Conservation (phyloP, 371 early-diverging fungal genomes). For the Mortierella sp. region DNA sequence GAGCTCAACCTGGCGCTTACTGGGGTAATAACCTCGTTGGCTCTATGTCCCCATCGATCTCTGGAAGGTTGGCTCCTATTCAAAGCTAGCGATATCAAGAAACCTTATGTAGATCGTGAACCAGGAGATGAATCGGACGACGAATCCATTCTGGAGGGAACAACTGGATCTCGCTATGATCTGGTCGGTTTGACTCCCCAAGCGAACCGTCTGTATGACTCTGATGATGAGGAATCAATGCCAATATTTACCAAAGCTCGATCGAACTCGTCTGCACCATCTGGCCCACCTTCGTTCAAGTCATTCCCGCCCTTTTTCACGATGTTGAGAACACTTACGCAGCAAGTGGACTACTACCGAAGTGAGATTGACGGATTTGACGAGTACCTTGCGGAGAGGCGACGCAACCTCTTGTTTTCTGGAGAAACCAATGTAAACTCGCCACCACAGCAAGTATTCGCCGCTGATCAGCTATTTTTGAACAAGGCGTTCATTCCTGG, state of each 20-base stretch:
- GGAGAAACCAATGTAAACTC: constrained; percentile 29
- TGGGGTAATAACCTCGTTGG: constrained; percentile 86
- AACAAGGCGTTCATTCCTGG: constrained; percentile 4
- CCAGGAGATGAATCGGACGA: constrained; percentile 37
- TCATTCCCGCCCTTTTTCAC: constrained; percentile 75
- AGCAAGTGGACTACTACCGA: constrained; percentile 76
- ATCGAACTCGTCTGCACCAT: constrained; percentile 1
- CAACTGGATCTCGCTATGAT: not conserved
- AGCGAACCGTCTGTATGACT: constrained; percentile 11
- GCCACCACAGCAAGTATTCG: not conserved
- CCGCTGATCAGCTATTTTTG: not conserved
- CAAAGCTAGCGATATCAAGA: constrained; percentile 68
- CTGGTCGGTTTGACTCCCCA: not conserved
- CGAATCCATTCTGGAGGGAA: not conserved
- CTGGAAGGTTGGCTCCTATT: constrained; percentile 85
- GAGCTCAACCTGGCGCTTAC: constrained; percentile 92
- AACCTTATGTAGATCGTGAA: constrained; percentile 45
- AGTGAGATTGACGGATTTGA: constrained; percentile 73
- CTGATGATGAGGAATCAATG: constrained; percentile 41
- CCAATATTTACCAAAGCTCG: constrained; percentile 14
- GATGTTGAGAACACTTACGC: constrained; percentile 70
- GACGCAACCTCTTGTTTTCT: constrained; percentile 59
- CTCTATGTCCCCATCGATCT: constrained; percentile 79
- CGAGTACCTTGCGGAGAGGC: constrained; percentile 65
- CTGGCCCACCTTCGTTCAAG: constrained; percentile 59